A percentile compares a stretch with the other conserved stretches of the same genome.
phyloP scores from a whole-genome alignment of 495 filamentous ascomycete species.

The Evansstolkia leycettana region DNA sequence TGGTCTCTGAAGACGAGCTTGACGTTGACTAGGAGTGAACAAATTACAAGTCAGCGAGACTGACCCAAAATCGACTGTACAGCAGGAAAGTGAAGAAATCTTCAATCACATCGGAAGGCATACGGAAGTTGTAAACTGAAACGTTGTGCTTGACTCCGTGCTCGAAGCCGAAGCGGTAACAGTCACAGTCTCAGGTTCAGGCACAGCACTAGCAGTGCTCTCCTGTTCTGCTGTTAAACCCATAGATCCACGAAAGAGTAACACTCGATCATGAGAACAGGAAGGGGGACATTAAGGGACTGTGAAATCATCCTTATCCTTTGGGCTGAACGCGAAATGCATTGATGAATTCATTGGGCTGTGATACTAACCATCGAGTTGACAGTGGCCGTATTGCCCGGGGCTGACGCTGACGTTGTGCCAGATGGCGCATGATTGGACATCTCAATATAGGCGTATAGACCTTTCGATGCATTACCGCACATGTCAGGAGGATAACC shows the following conservation, averaged over 20 bases:
- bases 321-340: neutral
- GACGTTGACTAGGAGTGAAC: constrained; percentile 6
- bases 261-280: constrained; percentile 5
- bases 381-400: constrained; percentile 6
- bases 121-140: constrained; percentile 5
- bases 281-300: constrained; percentile 5
- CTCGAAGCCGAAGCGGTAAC: constrained; percentile 4
- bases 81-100: neutral
- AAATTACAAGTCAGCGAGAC: constrained; percentile 9
- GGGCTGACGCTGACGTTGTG: constrained; percentile 18
- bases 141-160: constrained; percentile 3
- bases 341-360: neutral
- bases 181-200: constrained; percentile 3
- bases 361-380: neutral
- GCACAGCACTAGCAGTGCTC: constrained; percentile 3
- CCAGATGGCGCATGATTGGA: constrained; percentile 16
- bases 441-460: constrained; percentile 48
- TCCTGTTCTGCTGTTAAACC: constrained; percentile 8
- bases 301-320: neutral
- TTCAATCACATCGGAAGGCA: neutral
- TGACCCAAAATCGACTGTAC: neutral
- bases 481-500: constrained; percentile 56
- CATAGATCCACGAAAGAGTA: constrained; percentile 4
- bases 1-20: constrained; percentile 4
- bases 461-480: constrained; percentile 37